Conservation (phyloP, 2,329 filamentous ascomycete species). For the Phoma sp. region DNA sequence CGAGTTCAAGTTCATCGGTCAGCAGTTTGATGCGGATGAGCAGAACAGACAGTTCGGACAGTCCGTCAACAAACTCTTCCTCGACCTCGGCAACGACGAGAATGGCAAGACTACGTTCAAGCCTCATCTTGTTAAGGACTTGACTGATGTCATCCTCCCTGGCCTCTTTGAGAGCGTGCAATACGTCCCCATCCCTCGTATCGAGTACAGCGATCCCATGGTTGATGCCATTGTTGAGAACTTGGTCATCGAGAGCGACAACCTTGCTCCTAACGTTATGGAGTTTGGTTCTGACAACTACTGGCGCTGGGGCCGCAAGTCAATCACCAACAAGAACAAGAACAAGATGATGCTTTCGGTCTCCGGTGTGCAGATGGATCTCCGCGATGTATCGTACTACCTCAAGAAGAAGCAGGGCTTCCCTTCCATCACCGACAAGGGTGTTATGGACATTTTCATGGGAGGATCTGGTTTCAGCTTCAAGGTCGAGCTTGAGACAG, state of each 20-base stretch:
- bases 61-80: constrained; percentile 83
- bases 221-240: constrained; percentile 93
- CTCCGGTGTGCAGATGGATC: constrained; percentile 89
- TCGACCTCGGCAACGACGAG: constrained; percentile 84
- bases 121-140: constrained; percentile 86
- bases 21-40: constrained; percentile 87
- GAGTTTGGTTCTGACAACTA: constrained; percentile 93
- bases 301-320: constrained; percentile 93
- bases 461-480: constrained; percentile 89
- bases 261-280: constrained; percentile 90
- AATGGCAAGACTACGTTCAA: constrained; percentile 89
- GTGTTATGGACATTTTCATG: constrained; percentile 86
- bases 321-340: constrained; percentile 77
- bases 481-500: constrained; percentile 85
- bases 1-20: constrained; percentile 86
- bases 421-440: constrained; percentile 83
- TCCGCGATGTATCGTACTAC: constrained; percentile 82
- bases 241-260: constrained; percentile 92
- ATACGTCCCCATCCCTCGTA: constrained; percentile 91
- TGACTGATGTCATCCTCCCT: constrained; percentile 86
- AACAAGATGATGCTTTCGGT: constrained; percentile 87
- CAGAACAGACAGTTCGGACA: constrained; percentile 82
- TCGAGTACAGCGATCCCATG: constrained; percentile 86
- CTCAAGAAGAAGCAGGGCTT: constrained; percentile 95
- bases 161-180: constrained; percentile 80